These are phyloP conservation scores for Cyberlindnera maclurae DNA, from an alignment of 805 yeast species.

Conservation along the genomic window DNA sequence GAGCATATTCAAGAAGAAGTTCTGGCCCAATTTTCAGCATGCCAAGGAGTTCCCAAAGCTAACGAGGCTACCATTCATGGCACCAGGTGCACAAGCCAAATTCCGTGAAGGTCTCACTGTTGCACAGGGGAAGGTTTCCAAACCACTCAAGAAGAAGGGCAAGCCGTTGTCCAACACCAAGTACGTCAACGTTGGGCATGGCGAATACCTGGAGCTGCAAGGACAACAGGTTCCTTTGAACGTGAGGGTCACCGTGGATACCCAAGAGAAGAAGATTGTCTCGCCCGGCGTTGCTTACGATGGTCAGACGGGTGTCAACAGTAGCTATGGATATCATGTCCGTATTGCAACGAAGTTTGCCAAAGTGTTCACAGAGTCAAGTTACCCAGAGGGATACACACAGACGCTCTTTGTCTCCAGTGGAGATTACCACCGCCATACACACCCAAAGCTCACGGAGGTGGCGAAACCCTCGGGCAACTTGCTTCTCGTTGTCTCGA, in stretches of 20 bases:
- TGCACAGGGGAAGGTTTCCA: constrained; percentile 31
- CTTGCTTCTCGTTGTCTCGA: constrained; percentile 54
- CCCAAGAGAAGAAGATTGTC: constrained; percentile 53
- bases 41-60: constrained; percentile 69
- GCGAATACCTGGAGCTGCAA: constrained; percentile 48
- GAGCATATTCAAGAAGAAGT: constrained; percentile 47
- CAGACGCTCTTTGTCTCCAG: constrained; percentile 58
- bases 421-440: constrained; percentile 51
- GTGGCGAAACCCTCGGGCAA: constrained; percentile 18
- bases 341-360: constrained; percentile 57
- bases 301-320: constrained; percentile 50
- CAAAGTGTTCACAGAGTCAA: constrained; percentile 63
- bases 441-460: constrained; percentile 20
- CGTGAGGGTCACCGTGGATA: constrained; percentile 76
- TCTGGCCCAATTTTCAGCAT: constrained; percentile 42
- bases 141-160: constrained; percentile 30
- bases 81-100: constrained; percentile 31
- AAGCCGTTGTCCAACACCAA: constrained; percentile 52
- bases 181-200: constrained; percentile 70
- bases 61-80: constrained; percentile 70
- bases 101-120: constrained; percentile 57
- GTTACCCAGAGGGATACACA: constrained; percentile 61
- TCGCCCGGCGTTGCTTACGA: constrained; percentile 64
- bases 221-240: constrained; percentile 63
- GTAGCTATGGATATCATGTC: constrained; percentile 68